A percentile compares a stretch with the other conserved stretches of the same genome.
Evolutionary conservation across 768 basidiomycete genomes (phyloP).

Genomic region (Suillus clintonianus): DNA sequence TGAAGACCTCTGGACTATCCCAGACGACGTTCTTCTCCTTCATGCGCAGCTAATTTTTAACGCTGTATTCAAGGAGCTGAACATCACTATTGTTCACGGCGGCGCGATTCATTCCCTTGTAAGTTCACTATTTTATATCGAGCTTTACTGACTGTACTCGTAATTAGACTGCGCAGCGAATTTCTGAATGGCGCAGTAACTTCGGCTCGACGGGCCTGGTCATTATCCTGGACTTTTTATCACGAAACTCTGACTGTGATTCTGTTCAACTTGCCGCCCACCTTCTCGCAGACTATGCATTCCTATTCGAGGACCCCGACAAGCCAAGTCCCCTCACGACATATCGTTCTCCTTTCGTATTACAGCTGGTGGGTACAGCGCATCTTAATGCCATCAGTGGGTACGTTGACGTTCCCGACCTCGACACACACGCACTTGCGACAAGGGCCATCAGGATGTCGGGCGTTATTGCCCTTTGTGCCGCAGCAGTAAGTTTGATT

Average conservation of each 20-base stretch:
- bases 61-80: no score
- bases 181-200: constrained; percentile 9
- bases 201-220: constrained; percentile 3
- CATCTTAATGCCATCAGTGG: constrained; percentile 2
- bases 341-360: constrained; percentile 1
- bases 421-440: background rate
- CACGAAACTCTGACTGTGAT: background rate
- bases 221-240: background rate
- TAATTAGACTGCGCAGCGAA: background rate
- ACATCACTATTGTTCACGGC: no score
- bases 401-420: constrained; percentile 1
- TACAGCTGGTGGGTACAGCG: background rate
- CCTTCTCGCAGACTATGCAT: background rate
- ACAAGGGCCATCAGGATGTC: background rate
- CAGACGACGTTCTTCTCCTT: no score
- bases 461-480: background rate
- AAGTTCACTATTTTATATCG: no score
- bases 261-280: no score
- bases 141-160: no score
- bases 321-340: background rate
- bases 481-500: no score
- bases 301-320: constrained; percentile 3
- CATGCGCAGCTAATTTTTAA: no score
- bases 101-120: no score
- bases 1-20: no score